phyloP scores from a whole-genome alignment of 345 rosid species.

The Triadica sebifera region DNA sequence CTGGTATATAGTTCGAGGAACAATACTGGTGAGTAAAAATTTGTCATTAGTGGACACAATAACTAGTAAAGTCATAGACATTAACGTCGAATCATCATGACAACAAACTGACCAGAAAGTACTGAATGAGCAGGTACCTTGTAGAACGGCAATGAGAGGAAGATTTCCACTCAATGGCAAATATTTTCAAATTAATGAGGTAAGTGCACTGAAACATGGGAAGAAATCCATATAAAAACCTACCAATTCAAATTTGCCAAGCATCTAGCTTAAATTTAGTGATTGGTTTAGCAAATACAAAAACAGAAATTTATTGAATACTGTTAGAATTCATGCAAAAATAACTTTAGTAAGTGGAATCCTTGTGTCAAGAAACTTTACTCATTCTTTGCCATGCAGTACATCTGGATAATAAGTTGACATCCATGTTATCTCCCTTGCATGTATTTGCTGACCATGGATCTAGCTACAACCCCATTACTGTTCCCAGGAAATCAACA shows the following conservation, averaged over 20 bases:
- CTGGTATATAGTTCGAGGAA: slow-evolving; percentile 45
- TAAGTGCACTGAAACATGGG: slow-evolving; percentile 2
- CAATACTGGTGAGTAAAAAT: slow-evolving; percentile 55
- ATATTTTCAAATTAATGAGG: slow-evolving; percentile 81
- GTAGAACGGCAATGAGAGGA: slow-evolving; percentile 50
- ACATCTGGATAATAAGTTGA: not conserved
- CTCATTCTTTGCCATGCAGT: not conserved
- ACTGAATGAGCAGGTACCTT: slow-evolving; percentile 51
- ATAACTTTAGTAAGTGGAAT: no score
- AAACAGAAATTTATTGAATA: no score
- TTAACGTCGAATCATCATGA: not conserved
- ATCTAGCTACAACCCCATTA: slow-evolving; percentile 41
- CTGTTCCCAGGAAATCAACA: slow-evolving; percentile 35
- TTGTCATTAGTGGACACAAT: not conserved
- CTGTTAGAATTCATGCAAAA: no score
- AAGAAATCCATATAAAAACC: not conserved
- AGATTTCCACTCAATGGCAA: slow-evolving; percentile 77
- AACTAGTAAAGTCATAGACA: not conserved
- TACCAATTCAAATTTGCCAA: no score
- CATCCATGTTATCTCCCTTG: not conserved
- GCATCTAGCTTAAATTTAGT: not conserved
- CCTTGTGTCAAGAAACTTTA: no score
- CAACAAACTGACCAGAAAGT: not conserved
- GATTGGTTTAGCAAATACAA: no score
- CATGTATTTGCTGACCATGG: slow-evolving; percentile 78